Conservation (phyloP, 1,284 basidiomycete species). For the Spongiforma sp. region DNA sequence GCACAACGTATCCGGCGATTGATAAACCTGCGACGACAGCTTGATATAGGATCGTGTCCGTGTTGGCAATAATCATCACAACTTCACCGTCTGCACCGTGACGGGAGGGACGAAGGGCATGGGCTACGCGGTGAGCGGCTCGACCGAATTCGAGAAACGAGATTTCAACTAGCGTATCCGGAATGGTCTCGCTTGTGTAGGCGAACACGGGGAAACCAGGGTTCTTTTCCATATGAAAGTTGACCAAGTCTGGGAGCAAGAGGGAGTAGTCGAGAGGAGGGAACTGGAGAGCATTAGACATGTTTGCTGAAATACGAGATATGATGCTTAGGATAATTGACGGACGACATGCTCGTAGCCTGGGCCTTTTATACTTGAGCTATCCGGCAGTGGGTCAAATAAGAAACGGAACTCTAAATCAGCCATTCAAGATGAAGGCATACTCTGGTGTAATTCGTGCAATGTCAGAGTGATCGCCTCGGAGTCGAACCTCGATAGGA, state of each 20-base stretch:
- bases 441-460: no score
- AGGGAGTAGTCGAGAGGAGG: conserved; percentile 33
- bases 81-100: conserved; percentile 30
- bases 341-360: neutral
- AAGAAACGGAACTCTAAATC: neutral
- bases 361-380: neutral
- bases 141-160: neutral
- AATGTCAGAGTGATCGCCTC: no score
- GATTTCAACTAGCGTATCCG: conserved; percentile 3
- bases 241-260: conserved; percentile 30
- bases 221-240: conserved; percentile 37
- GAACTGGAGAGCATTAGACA: conserved; percentile 13
- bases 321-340: neutral
- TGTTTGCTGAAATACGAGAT: conserved; percentile 6
- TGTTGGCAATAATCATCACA: conserved; percentile 40
- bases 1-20: conserved; percentile 36
- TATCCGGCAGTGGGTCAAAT: neutral
- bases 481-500: no score
- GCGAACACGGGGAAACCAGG: conserved; percentile 25
- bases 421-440: neutral
- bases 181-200: conserved; percentile 18
- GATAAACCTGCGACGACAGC: conserved; percentile 34
- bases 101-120: conserved; percentile 29
- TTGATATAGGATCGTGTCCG: conserved; percentile 41
- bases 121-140: neutral